Percentiles rank a stretch among this genome's conserved stretches.
phyloP scores from a whole-genome alignment of 345 rosid genomes.

The Microthlaspi erraticum region DNA sequence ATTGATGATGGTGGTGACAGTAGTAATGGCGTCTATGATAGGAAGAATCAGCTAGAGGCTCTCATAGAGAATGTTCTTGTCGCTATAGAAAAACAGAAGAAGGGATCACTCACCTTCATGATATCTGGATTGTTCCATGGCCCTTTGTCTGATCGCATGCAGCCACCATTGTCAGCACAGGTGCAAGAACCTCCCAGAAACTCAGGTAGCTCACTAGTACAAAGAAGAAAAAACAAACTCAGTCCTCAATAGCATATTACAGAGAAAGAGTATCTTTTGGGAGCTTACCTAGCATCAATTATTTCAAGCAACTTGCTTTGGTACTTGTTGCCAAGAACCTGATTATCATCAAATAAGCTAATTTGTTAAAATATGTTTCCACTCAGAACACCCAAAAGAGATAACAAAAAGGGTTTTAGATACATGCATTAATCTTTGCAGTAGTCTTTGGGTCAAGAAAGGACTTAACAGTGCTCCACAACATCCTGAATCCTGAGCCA shows the following conservation, averaged over 20 bases:
- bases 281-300: slow-evolving; percentile 66
- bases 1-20: not conserved
- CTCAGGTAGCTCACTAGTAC: slow-evolving; percentile 67
- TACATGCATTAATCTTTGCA: slow-evolving; percentile 82
- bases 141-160: slow-evolving; percentile 86
- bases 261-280: not conserved
- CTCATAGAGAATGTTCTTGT: slow-evolving; percentile 12
- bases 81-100: not conserved
- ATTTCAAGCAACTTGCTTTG: slow-evolving; percentile 90
- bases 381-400: slow-evolving; percentile 10
- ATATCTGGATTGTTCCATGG: slow-evolving; percentile 79
- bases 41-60: not conserved
- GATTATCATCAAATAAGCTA: slow-evolving; percentile 3
- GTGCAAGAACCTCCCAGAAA: slow-evolving; percentile 73
- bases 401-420: slow-evolving; percentile 7
- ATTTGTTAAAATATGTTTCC: slow-evolving; percentile 5
- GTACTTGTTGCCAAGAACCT: slow-evolving; percentile 90
- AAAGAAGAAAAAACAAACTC: slow-evolving; percentile 5
- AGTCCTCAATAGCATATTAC: not conserved
- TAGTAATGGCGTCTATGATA: not conserved
- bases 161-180: slow-evolving; percentile 81
- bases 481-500: slow-evolving; percentile 91
- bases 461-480: slow-evolving; percentile 87
- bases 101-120: slow-evolving; percentile 53
- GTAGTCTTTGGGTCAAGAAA: slow-evolving; percentile 95